Conservation (phyloP, 164 flowering plant genomes). For the Liriodendron chinense region DNA sequence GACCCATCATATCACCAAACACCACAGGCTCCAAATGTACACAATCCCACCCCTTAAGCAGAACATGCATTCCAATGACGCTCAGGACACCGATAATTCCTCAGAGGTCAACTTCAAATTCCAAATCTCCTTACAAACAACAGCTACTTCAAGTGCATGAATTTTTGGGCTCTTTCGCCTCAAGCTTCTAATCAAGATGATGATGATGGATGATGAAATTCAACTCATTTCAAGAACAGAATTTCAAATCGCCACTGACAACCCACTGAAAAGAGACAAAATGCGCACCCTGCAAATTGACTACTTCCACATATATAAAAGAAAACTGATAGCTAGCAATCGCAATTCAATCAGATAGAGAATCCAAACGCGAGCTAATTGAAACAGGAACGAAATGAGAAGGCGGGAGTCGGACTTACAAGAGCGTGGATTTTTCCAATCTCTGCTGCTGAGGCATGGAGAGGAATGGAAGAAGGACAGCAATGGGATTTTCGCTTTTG, state of each 20-base stretch:
- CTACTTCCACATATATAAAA: not conserved
- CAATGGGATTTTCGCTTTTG: slow-evolving; percentile 36
- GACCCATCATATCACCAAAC: too few species aligned
- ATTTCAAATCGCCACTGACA: too few species aligned
- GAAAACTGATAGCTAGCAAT: not conserved
- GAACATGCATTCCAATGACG: too few species aligned
- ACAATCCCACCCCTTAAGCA: too few species aligned
- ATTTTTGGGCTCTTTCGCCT: not conserved
- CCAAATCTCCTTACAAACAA: too few species aligned
- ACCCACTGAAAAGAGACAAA: too few species aligned
- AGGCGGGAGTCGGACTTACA: slow-evolving; percentile 1
- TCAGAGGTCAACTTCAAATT: too few species aligned
- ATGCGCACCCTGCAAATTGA: not conserved
- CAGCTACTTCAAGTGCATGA: not conserved
- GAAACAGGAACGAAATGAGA: not conserved
- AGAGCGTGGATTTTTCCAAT: not conserved
- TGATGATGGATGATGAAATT: too few species aligned
- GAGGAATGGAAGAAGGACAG: slow-evolving; percentile 28
- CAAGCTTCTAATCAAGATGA: not conserved
- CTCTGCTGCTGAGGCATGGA: slow-evolving; percentile 14
- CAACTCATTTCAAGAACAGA: not conserved
- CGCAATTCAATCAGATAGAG: not conserved
- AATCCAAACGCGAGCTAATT: not conserved
- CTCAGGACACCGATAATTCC: too few species aligned
- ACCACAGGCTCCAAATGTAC: too few species aligned